Percentiles rank a stretch among this genome's conserved stretches.
Conservation (phyloP, 305 asterid genomes). For the Plantago rigida region DNA sequence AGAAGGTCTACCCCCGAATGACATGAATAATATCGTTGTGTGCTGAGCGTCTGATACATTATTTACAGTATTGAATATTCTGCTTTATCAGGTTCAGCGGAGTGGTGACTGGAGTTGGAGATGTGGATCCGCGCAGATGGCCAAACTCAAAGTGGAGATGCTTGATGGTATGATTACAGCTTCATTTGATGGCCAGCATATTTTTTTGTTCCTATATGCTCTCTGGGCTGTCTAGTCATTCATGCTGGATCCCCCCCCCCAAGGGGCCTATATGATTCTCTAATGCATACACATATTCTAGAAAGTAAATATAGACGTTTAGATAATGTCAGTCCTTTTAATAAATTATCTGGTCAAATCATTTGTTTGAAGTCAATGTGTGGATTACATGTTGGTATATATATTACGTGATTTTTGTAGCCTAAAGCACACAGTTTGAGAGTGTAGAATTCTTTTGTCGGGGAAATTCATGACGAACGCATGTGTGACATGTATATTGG, state of each 20-base stretch:
- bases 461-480: not conserved
- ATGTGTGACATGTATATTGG: too few species aligned
- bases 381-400: too few species aligned
- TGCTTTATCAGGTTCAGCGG: conserved; percentile 64
- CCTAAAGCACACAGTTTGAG: not conserved
- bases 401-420: too few species aligned
- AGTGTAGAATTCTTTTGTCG: not conserved
- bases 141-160: conserved; percentile 94
- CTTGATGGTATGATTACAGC: conserved; percentile 51
- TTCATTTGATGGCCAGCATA: not conserved
- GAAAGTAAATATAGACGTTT: too few species aligned
- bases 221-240: not conserved
- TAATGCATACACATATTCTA: too few species aligned
- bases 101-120: conserved; percentile 76
- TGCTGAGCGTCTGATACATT: not conserved
- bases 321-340: too few species aligned
- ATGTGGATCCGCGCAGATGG: conserved; percentile 73
- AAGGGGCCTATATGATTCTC: too few species aligned
- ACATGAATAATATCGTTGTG: not conserved
- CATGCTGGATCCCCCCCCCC: not conserved
- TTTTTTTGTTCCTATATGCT: not conserved
- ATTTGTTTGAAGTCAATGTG: too few species aligned
- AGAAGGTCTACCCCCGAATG: conserved; percentile 49
- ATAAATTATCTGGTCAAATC: too few species aligned
- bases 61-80: conserved; percentile 10